A percentile compares a stretch with the other conserved stretches of the same genome.
phyloP scores from a whole-genome alignment of 306 rosid genomes.

The Rubus idaeus region DNA sequence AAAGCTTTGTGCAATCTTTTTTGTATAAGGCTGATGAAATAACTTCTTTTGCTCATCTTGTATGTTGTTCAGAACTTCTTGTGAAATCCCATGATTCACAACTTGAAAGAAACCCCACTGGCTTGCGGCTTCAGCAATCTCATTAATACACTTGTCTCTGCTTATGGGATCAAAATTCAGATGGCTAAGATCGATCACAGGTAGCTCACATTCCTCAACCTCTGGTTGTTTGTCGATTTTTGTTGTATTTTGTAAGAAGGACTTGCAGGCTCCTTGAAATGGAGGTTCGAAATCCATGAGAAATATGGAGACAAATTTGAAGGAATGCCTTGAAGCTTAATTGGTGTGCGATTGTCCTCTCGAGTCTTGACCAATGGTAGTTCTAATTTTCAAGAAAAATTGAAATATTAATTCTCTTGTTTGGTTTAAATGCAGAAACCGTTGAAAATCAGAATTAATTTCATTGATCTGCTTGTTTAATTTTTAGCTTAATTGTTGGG shows the following conservation, averaged over 20 bases:
- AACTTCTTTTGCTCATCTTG: slow-evolving; percentile 41
- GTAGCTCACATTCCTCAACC: slow-evolving; percentile 49
- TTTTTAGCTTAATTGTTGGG: not conserved
- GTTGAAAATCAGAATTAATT: not conserved
- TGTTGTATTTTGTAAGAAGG: slow-evolving; percentile 24
- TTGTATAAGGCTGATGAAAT: slow-evolving; percentile 44
- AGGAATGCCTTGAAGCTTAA: not conserved
- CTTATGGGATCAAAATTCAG: slow-evolving; percentile 23
- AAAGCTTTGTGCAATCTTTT: slow-evolving; percentile 34
- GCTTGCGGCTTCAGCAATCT: slow-evolving; percentile 55
- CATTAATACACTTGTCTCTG: slow-evolving; percentile 45
- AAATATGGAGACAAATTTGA: not conserved
- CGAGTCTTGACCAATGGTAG: not conserved
- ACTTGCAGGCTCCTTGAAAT: slow-evolving; percentile 44
- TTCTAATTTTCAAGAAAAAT: not conserved
- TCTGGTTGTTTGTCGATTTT: not conserved
- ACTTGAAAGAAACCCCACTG: slow-evolving; percentile 76
- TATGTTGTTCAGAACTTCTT: slow-evolving; percentile 37
- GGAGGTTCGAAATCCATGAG: slow-evolving; percentile 68
- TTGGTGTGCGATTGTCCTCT: not conserved
- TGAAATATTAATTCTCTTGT: too few species aligned
- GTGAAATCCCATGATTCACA: slow-evolving; percentile 62
- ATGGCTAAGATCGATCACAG: slow-evolving; percentile 49
- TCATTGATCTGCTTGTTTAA: not conserved
- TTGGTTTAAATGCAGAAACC: not conserved